phyloP scores from a whole-genome alignment of 2,329 filamentous ascomycete genomes.

The Alternaria ventricosa region DNA sequence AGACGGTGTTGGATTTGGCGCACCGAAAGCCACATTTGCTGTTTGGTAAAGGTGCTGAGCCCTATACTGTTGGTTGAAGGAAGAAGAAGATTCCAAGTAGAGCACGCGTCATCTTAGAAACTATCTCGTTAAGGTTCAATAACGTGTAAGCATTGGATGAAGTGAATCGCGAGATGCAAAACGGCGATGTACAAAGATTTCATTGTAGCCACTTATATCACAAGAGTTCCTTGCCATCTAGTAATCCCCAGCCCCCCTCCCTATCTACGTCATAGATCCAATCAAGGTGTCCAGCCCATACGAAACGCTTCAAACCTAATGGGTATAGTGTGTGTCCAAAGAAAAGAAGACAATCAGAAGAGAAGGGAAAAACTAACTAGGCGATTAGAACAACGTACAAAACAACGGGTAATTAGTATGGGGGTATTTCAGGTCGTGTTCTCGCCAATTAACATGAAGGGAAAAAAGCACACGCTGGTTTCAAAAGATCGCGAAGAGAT shows the following conservation, averaged over 20 bases:
- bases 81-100: neutral
- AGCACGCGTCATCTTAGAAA: neutral
- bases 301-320: neutral
- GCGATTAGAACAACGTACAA: neutral
- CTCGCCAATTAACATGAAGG: neutral
- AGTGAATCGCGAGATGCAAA: neutral
- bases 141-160: neutral
- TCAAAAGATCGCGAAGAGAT: neutral
- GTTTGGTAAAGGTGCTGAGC: slow-evolving; percentile 69
- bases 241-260: neutral
- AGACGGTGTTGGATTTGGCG: slow-evolving; percentile 88
- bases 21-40: slow-evolving; percentile 87
- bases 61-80: slow-evolving; percentile 28
- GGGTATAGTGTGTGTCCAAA: neutral
- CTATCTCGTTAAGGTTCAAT: neutral
- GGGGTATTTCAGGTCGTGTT: neutral
- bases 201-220: neutral
- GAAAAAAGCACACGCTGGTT: neutral
- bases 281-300: neutral
- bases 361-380: neutral
- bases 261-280: neutral
- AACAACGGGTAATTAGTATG: neutral
- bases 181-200: neutral
- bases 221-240: neutral
- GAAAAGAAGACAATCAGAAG: neutral